Base-by-base conservation (phyloP, 2,329 filamentous ascomycete species). In the Xylaria sp. region DNA sequence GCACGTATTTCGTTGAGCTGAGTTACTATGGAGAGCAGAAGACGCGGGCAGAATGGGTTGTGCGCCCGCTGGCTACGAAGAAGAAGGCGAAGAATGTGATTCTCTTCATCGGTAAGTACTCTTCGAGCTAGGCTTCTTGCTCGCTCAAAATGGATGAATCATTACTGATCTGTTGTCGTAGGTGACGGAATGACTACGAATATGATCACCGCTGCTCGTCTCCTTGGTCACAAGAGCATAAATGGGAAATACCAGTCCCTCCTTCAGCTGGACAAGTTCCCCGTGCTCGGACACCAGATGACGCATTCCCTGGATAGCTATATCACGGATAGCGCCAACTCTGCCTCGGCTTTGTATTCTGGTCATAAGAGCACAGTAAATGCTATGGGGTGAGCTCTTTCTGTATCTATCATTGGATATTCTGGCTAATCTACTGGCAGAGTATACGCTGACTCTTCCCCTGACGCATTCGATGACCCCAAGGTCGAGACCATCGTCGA, bases 321-420 rank as follows among this genome's bases (percentile, higher is more conserved):
- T 84, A 95, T 96, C 77, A 96, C 93, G 43, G 93, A 96, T 79
- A 93, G 90, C 68, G 93, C 93, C 80, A 96, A 96, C 81, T 93
- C 91, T 5, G 93, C 93, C 4, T 93, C 91, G 50, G 91, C 93
- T 18, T 83, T 96, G 20, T 96, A 95, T 82, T 89, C 87, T 28
- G 93, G 93, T 39, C 93, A 96, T 83, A 96, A 96, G 85, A 91
- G 88, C 75, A 91, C 89, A 0, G 92, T 95, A 72, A 94, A 96
- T 76, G 91, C 91, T 32, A 87, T 96, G 80, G 91, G 91, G 79
- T 90, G 73, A 73, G 78, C 36, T 43, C 15, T 4, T 4, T 15
- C 6, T 3, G 2, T 25, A 28, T 13, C n/a, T n/a, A 0, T 41
- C 0, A 2, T 25, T 23, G 25, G 12, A 4, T 4, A 10, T 18